Conservation (phyloP, 257 asterid genomes). For the Penstemon newberryi region DNA sequence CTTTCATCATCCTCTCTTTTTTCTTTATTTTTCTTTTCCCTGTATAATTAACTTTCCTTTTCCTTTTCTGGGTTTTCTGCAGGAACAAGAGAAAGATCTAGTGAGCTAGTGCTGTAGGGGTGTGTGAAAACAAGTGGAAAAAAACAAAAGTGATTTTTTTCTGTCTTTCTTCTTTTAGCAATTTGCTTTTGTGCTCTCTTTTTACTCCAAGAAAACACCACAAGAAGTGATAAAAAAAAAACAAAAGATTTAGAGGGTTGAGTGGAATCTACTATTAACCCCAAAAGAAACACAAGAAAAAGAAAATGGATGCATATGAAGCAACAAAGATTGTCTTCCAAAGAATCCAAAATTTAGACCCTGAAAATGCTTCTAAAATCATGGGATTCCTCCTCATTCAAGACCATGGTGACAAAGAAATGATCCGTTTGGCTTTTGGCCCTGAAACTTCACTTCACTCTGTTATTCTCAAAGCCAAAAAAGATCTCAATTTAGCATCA, state of each 20-base stretch:
- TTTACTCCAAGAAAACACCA: no score
- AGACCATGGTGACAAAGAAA: constrained; percentile 77
- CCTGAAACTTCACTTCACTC: constrained; percentile 60
- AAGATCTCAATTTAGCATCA: constrained; percentile 44
- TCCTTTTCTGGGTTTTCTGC: constrained; percentile 42
- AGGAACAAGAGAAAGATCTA: constrained; percentile 44
- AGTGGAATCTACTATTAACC: constrained; percentile 49
- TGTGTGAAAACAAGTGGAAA: no score
- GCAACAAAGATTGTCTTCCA: constrained; percentile 71
- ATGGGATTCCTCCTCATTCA: constrained; percentile 75
- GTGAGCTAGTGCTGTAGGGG: background rate
- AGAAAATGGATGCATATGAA: constrained; percentile 69
- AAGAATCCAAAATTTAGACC: constrained; percentile 65
- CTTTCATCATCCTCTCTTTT: constrained; percentile 23
- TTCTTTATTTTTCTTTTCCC: background rate
- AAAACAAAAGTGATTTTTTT: background rate
- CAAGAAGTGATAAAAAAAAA: no score
- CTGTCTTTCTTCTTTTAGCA: background rate
- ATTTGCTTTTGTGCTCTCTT: no score
- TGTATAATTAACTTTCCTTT: constrained; percentile 3
- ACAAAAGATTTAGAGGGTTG: constrained; percentile 37
- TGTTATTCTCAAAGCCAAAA: constrained; percentile 50
- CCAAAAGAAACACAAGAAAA: constrained; percentile 9
- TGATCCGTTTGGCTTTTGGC: constrained; percentile 75
- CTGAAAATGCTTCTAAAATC: constrained; percentile 71